These are phyloP conservation scores for Narthecium ossifragum DNA, from an alignment of 106 monocot species.

Conservation along the genomic window DNA sequence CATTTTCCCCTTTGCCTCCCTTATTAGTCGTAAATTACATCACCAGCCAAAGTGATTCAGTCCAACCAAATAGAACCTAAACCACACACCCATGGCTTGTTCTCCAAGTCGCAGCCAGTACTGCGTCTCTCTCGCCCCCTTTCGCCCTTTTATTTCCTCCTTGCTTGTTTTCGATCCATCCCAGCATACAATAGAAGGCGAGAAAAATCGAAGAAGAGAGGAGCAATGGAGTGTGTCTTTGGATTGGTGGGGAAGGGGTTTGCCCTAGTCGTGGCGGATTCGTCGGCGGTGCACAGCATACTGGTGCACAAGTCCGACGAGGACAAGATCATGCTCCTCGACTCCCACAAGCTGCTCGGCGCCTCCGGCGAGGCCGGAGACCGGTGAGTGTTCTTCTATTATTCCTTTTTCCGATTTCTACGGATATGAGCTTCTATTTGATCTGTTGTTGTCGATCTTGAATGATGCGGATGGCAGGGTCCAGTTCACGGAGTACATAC, in stretches of 20 bases:
- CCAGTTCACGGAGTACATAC: conserved; percentile 96
- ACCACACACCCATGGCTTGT: too few species aligned
- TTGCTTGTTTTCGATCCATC: not conserved
- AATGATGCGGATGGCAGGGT: conserved; percentile 39
- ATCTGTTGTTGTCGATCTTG: not conserved
- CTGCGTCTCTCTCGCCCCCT: too few species aligned
- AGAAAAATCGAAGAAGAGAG: too few species aligned
- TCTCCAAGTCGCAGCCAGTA: too few species aligned
- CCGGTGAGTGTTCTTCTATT: conserved; percentile 25
- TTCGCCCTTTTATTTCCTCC: not conserved
- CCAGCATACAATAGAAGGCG: too few species aligned
- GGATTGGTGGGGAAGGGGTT: conserved; percentile 69
- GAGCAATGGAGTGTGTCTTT: conserved; percentile 78
- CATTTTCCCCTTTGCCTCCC: too few species aligned
- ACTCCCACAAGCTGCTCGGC: conserved; percentile 91
- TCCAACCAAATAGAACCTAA: too few species aligned
- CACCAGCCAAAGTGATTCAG: too few species aligned
- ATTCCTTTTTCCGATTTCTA: not conserved
- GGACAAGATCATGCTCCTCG: conserved; percentile 90
- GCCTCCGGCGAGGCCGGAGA: conserved; percentile 84
- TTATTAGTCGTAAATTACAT: too few species aligned
- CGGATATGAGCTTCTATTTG: not conserved
- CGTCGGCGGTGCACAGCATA: conserved; percentile 79
- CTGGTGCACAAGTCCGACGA: conserved; percentile 84
- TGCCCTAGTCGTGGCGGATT: conserved; percentile 36